Evolutionary conservation across 208 protist genomes (phyloP), one percentile per base, ranked within the genome.

Genomic region (Trypanosoma scelopori): DNA sequence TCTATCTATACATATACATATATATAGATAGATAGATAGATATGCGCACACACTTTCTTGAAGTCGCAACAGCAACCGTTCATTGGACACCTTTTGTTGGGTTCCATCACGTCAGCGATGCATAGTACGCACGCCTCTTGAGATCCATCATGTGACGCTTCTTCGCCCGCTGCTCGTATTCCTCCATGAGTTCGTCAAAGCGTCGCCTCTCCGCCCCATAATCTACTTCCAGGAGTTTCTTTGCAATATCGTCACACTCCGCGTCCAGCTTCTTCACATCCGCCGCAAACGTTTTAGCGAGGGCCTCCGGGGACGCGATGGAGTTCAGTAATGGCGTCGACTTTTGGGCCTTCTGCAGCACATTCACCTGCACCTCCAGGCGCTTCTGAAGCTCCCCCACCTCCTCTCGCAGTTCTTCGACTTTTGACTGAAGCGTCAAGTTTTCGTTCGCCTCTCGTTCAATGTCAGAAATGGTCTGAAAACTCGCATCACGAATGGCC

Each of bases 81-180:
- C 23, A n/a, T n/a, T n/a, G n/a, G n/a, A n/a, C n/a, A n/a, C 23
- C 27, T 53, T 23, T 35, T 41, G 6, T 53, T 62, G 23, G 25
- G 13, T 51, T 41, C 2, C 11, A 15, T 69, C 30, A 69, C 32
- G 37, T 60, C 27, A 72, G 37, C 11, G 66, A 72, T 25, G 66
- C 66, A 42, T 59, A 55, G 48, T 73, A 73, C 6, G 68, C 68
- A 18, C 62, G 60, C 12, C 76, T 76, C 59, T 94, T 94, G 25
- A 94, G 50, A 46, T 92, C 84, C 2, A 92, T 57, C 27, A 87
- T 74, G 64, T 92, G 85, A 55, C 79, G 84, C 51, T 77, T 56
- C 55, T 87, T 89, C 0, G 81, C 81, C 52, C 77, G 76, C 20
- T 55, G 28, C 37, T 69, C 81, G 72, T 82, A 94, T 39, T 84